phyloP scores from a whole-genome alignment of 164 flowering plant species.

The Aristolochia californica region DNA sequence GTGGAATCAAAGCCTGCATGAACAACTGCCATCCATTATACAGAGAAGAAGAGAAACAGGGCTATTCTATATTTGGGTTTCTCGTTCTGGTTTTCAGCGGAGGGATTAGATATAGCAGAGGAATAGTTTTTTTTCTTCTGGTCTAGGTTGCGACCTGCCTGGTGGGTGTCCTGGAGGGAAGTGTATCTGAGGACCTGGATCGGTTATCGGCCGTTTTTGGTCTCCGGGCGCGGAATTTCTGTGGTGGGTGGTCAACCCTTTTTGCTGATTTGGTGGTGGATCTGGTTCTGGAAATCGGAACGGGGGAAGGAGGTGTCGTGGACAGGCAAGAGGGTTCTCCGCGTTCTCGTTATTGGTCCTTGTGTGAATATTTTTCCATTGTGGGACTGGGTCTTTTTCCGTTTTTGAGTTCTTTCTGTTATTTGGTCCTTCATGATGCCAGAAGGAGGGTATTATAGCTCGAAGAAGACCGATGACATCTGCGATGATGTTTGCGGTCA shows the following conservation, averaged over 20 bases:
- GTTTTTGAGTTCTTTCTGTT: background rate
- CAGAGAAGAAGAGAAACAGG: conserved; percentile 5
- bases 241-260: conserved; percentile 4
- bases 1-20: conserved; percentile 1
- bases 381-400: no score
- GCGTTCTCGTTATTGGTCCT: no score
- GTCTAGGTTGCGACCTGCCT: background rate
- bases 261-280: conserved; percentile 12
- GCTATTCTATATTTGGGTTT: background rate
- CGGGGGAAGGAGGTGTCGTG: no score
- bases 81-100: background rate
- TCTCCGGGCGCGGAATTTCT: background rate
- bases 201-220: background rate
- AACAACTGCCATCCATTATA: conserved; percentile 3
- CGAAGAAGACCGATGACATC: conserved; percentile 73
- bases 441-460: conserved; percentile 48
- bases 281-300: conserved; percentile 13
- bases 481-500: conserved; percentile 78
- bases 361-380: no score
- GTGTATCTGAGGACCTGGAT: no score
- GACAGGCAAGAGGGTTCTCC: no score
- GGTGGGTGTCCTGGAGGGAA: background rate
- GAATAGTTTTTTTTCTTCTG: background rate
- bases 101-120: no score
- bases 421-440: conserved; percentile 19